These are phyloP conservation scores for Rhynchosporium graminicola DNA, from an alignment of 2,329 filamentous ascomycete genomes.

Conservation along the genomic window DNA sequence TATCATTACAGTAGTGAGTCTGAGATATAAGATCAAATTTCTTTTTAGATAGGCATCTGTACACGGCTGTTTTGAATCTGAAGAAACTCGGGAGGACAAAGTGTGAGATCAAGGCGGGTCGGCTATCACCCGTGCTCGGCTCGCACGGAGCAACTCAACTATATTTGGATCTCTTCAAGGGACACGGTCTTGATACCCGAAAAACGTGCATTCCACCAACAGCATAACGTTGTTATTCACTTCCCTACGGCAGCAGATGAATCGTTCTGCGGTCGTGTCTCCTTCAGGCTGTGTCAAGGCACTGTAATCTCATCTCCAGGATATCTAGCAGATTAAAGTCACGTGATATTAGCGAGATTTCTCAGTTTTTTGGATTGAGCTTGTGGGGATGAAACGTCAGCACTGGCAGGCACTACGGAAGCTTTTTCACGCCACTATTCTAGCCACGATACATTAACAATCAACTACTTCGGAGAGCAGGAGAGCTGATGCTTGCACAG, in stretches of 20 bases:
- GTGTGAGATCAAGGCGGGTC: neutral
- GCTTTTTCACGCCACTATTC: neutral
- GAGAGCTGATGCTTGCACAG: neutral
- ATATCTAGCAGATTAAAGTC: neutral
- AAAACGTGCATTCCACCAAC: neutral
- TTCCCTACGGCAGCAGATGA: slow-evolving; percentile 1
- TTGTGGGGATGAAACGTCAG: too few relatives aligned
- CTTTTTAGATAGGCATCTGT: neutral
- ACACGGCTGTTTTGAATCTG: neutral
- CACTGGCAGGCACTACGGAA: too few relatives aligned
- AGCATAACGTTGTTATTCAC: neutral
- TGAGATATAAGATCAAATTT: neutral
- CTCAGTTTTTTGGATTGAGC: too few relatives aligned
- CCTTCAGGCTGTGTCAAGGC: neutral
- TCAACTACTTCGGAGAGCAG: neutral
- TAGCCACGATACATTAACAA: slow-evolving; percentile 2
- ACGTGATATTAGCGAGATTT: neutral
- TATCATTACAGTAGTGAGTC: neutral
- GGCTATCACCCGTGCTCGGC: neutral
- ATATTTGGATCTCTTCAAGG: slow-evolving; percentile 2
- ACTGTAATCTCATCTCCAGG: neutral
- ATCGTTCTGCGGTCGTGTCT: slow-evolving; percentile 1
- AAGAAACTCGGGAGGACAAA: neutral
- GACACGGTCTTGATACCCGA: neutral
- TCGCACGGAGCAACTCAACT: neutral